A percentile compares a stretch with the other conserved stretches of the same genome.
phyloP scores from a whole-genome alignment of 1,284 basidiomycete species.

The Cutaneotrichosporon cavernicola region DNA sequence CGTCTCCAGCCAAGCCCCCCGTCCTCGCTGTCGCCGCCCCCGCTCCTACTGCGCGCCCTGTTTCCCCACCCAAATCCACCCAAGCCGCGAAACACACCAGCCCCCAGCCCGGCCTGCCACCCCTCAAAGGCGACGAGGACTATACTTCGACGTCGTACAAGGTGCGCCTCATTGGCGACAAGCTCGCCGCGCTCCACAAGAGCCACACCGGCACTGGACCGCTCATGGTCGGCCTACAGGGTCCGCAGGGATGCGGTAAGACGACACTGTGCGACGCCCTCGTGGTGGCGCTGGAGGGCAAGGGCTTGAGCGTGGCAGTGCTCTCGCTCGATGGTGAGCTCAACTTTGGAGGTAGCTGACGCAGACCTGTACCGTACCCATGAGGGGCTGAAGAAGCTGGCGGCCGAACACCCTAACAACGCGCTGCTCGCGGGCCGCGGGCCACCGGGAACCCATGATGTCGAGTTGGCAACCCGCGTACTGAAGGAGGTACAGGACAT shows the following conservation, averaged over 20 bases:
- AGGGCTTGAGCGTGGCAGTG: constrained; percentile 32
- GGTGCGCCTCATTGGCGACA: constrained; percentile 38
- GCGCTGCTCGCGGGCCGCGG: constrained; percentile 44
- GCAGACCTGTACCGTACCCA: constrained; percentile 45
- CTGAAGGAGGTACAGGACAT: constrained; percentile 14
- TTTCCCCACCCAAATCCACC: not conserved
- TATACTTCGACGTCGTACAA: constrained; percentile 43
- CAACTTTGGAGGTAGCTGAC: not conserved
- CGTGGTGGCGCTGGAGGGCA: constrained; percentile 28
- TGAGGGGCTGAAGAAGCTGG: constrained; percentile 35
- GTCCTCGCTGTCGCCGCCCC: not conserved
- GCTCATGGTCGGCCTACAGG: constrained; percentile 30
- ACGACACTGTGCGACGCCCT: constrained; percentile 43
- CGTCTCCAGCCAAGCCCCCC: not conserved
- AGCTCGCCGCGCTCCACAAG: constrained; percentile 32
- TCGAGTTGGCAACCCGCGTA: constrained; percentile 17
- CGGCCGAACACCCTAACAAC: constrained; percentile 40
- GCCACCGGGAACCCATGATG: constrained; percentile 49
- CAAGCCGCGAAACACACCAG: not conserved
- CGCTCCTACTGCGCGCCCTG: constrained; percentile 2
- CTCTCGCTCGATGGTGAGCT: constrained; percentile 42
- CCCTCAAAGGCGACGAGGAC: constrained; percentile 30
- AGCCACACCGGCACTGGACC: constrained; percentile 25
- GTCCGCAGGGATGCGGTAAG: constrained; percentile 34
- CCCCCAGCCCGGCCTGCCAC: constrained; percentile 14